These are phyloP conservation scores for Polytrichum formosum DNA, from an alignment of 225 moss, liverwort and hornwort genomes.

Conservation along the genomic window DNA sequence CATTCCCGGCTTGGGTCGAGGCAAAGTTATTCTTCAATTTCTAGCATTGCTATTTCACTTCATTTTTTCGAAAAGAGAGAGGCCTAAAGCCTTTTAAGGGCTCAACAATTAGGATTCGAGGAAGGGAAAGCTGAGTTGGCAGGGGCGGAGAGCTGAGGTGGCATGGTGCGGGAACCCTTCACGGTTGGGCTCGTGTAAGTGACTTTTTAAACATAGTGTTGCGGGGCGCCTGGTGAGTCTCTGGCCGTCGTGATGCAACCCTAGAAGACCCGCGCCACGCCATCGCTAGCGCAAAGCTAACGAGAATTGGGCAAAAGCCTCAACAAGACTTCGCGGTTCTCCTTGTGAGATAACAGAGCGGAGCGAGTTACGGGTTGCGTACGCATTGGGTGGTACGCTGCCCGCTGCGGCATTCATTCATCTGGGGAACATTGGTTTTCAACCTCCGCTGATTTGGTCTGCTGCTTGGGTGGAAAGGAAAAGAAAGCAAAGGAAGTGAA, in stretches of 20 bases:
- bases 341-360: neutral
- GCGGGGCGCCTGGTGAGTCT: too few relatives aligned
- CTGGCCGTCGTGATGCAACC: neutral
- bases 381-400: neutral
- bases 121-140: too few relatives aligned
- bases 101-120: too few relatives aligned
- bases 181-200: too few relatives aligned
- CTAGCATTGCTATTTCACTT: too few relatives aligned
- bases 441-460: neutral
- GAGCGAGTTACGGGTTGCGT: neutral
- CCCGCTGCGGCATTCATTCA: neutral
- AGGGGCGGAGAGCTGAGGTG: too few relatives aligned
- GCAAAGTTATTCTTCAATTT: too few relatives aligned
- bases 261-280: neutral
- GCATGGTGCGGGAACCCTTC: too few relatives aligned
- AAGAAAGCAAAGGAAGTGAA: neutral
- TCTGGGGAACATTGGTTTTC: neutral
- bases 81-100: too few relatives aligned
- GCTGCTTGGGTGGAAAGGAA: neutral
- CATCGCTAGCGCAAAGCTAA: neutral
- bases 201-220: too few relatives aligned
- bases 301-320: neutral
- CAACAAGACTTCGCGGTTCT: neutral
- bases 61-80: too few relatives aligned
- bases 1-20: too few relatives aligned